Conservation (phyloP, 2,329 filamentous ascomycete species). For the Xylaria digitata region DNA sequence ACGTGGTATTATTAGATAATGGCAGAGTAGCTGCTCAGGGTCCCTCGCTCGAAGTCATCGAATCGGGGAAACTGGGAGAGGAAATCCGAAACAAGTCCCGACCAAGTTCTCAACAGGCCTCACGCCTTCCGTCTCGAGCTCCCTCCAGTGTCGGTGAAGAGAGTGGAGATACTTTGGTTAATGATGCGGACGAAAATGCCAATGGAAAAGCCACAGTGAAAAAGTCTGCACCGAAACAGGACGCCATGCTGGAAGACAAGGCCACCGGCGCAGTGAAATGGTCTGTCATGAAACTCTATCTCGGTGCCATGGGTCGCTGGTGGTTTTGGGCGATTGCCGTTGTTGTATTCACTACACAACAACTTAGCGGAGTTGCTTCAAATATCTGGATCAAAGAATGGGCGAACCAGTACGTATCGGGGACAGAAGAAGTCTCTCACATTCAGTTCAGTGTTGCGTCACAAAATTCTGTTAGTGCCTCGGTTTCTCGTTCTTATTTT, state of each 20-base stretch:
- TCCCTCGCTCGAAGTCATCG: constrained; percentile 79
- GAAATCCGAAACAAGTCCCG: constrained; percentile 78
- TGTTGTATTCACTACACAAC: constrained; percentile 81
- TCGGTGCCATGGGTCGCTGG: constrained; percentile 93
- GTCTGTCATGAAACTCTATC: constrained; percentile 85
- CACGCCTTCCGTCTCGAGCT: constrained; percentile 79
- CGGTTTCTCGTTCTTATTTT: constrained; percentile 54
- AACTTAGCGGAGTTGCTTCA: constrained; percentile 85
- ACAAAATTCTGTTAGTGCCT: constrained; percentile 51
- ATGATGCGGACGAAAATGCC: constrained; percentile 63
- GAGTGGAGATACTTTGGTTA: constrained; percentile 64
- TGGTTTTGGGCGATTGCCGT: constrained; percentile 89
- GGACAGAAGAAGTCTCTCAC: constrained; percentile 54
- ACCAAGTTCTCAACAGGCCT: constrained; percentile 75
- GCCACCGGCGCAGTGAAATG: constrained; percentile 88
- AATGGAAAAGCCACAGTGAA: constrained; percentile 60
- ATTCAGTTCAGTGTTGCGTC: constrained; percentile 53
- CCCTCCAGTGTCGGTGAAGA: constrained; percentile 80
- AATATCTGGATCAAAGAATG: constrained; percentile 96
- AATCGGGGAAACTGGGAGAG: constrained; percentile 88
- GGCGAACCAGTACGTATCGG: constrained; percentile 83
- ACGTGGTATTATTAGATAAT: constrained; percentile 88
- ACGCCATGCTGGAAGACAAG: constrained; percentile 78
- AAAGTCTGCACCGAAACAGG: constrained; percentile 61
- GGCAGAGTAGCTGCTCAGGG: constrained; percentile 83